Base-by-base conservation (phyloP, 371 early-diverging fungal species). In the Mucor saturninus region DNA sequence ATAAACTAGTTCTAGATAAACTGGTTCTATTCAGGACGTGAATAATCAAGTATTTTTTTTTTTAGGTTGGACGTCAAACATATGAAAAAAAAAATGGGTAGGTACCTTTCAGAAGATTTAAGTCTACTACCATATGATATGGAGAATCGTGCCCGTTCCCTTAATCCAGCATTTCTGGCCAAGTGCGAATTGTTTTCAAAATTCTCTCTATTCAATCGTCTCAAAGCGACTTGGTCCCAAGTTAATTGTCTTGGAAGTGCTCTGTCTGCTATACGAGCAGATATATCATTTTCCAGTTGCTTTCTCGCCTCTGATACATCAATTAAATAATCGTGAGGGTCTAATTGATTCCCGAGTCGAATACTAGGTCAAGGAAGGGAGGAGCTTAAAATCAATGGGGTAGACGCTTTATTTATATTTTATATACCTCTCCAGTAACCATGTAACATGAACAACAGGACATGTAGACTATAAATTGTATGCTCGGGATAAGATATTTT, bases 391-490 rank as follows among this genome's bases (percentile, higher is more conserved):
- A 21, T 21, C 11, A 42, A 42, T 10, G 10, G 43, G 3, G 43
- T 42, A 14, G 10, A n/a, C 10, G 43, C n/a, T 42, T 42, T 10
- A 21, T 21, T 21, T 21, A 21, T 21, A 21, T 21, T 42, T 42
- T 5, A 14, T 30, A 3, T 49, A 39, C 57, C 57, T 57, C 31
- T 57, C 57, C 21, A 57, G 6, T 21, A 57, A 10, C 57, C 48
- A 57, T 4, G n/a, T 46, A 5, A 46, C 21, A 21, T 57, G 46
- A 13, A 57, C 13, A 13, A 57, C 45, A 3, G 57, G 57, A 35
- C 57, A 57, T 46, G 45, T 48, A 21, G 57, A 45, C 57, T 57
- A 46, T 21, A 9, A 11, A 35, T 53, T 35, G 4, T 6, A 21
- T 21, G 9, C 21, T 46, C 21, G 21, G 21, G 1, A 21, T 21